A percentile compares a stretch with the other conserved stretches of the same genome.
phyloP scores from a whole-genome alignment of 106 monocot species.

The Phalaenopsis aphrodite region DNA sequence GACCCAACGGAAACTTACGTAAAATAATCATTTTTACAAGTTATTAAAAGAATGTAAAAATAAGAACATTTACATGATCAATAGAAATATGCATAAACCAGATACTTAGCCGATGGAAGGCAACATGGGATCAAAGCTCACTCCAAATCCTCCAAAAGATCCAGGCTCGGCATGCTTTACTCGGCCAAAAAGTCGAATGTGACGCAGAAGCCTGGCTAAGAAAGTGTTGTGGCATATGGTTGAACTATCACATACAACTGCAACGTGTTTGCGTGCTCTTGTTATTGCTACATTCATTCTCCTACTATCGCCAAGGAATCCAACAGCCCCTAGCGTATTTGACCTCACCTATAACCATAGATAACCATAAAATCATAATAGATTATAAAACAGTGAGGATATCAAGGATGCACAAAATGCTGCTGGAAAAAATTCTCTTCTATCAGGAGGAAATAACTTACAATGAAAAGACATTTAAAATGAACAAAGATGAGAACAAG shows the following conservation, averaged over 20 bases:
- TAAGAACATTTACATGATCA: too few relatives aligned
- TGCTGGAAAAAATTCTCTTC: too few relatives aligned
- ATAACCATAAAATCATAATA: background rate
- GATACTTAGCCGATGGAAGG: conserved; percentile 28
- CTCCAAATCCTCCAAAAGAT: conserved; percentile 44
- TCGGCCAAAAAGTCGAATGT: conserved; percentile 56
- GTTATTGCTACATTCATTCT: conserved; percentile 92
- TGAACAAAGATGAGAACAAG: too few relatives aligned
- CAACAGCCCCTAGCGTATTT: conserved; percentile 86
- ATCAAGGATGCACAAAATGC: too few relatives aligned
- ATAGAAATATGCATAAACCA: background rate
- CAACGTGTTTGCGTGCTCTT: conserved; percentile 81
- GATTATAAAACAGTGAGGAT: too few relatives aligned
- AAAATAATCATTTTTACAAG: too few relatives aligned
- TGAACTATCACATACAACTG: conserved; percentile 85
- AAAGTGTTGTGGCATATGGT: conserved; percentile 96
- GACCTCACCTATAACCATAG: conserved; percentile 56
- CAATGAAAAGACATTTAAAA: too few relatives aligned
- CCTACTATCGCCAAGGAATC: conserved; percentile 84
- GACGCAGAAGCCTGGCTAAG: conserved; percentile 85
- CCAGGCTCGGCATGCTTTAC: conserved; percentile 75
- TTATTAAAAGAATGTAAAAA: too few relatives aligned
- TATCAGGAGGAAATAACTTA: too few relatives aligned
- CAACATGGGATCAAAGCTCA: conserved; percentile 41
- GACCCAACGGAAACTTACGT: too few relatives aligned